Percentiles rank a stretch among this genome's conserved stretches.
Conservation (phyloP, 768 basidiomycete genomes). For the Boletus barrowsii region DNA sequence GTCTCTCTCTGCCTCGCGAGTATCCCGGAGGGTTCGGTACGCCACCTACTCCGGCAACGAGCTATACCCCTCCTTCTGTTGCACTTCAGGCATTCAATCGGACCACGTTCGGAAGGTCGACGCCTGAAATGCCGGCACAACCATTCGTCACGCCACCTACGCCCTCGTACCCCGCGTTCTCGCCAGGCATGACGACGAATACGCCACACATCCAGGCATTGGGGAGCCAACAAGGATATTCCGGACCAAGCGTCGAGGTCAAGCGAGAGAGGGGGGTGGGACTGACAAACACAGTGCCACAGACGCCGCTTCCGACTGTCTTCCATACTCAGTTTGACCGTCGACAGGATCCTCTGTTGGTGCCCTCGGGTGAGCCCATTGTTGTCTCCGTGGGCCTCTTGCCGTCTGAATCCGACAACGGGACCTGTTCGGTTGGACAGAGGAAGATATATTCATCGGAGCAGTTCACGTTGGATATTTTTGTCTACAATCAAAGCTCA, state of each 20-base stretch:
- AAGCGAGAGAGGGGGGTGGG: conserved; percentile 52
- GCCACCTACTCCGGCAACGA: conserved; percentile 2
- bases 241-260: conserved; percentile 63
- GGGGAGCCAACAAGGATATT: conserved; percentile 44
- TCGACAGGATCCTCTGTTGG: conserved; percentile 9
- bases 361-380: conserved; percentile 49
- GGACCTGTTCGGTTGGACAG: conserved; percentile 9
- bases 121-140: conserved; percentile 17
- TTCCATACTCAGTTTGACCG: conserved; percentile 40
- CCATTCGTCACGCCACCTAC: conserved; percentile 45
- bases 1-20: conserved; percentile 31
- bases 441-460: conserved; percentile 69
- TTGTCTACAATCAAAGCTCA: conserved; percentile 79
- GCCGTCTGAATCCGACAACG: conserved; percentile 19
- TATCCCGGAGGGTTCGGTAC: conserved; percentile 13
- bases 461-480: conserved; percentile 78
- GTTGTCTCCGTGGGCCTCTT: conserved; percentile 66
- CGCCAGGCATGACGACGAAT: conserved; percentile 42
- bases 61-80: conserved; percentile 35
- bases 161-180: conserved; percentile 73
- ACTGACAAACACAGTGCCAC: conserved; percentile 35
- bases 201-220: conserved; percentile 56
- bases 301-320: conserved; percentile 56
- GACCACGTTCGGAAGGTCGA: conserved; percentile 30
- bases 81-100: conserved; percentile 32